A percentile compares a stretch with the other conserved stretches of the same genome.
Conservation (phyloP, 148 eudicot species). For the Pouteria glomerata region DNA sequence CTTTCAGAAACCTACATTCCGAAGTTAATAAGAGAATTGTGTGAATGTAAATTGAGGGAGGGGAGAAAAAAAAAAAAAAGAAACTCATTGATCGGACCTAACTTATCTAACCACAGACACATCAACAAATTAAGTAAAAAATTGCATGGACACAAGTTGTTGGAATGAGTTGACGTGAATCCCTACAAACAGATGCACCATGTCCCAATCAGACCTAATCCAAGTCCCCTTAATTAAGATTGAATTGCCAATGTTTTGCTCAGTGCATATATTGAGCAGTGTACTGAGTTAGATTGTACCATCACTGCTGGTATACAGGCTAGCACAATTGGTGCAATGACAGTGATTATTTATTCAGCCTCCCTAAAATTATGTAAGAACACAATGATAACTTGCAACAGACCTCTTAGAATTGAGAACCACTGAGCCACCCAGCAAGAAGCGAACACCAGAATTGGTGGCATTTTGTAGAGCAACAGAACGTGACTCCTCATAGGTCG, state of each 20-base stretch:
- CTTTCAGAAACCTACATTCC: constrained; percentile 65
- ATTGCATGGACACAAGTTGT: no score
- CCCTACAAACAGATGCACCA: neutral
- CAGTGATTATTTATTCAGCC: no score
- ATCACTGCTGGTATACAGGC: neutral
- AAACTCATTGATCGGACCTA: neutral
- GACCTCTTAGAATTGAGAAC: constrained; percentile 89
- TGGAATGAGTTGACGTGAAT: neutral
- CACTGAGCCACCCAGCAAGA: constrained; percentile 82
- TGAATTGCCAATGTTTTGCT: neutral
- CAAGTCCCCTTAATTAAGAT: neutral
- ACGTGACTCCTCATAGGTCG: constrained; percentile 94
- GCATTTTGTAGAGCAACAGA: constrained; percentile 75
- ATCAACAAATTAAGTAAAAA: neutral
- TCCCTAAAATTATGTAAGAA: neutral
- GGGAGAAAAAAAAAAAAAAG: neutral
- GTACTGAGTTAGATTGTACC: neutral
- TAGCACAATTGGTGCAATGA: neutral
- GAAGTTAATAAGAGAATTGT: neutral
- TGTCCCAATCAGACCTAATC: no score
- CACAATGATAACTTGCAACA: neutral
- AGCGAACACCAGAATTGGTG: constrained; percentile 79
- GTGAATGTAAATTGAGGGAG: neutral
- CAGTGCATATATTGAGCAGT: neutral
- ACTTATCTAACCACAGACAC: neutral